These are phyloP conservation scores for Pseudogymnoascus sp. DNA, from an alignment of 2,329 filamentous ascomycete genomes.

Conservation along the genomic window DNA sequence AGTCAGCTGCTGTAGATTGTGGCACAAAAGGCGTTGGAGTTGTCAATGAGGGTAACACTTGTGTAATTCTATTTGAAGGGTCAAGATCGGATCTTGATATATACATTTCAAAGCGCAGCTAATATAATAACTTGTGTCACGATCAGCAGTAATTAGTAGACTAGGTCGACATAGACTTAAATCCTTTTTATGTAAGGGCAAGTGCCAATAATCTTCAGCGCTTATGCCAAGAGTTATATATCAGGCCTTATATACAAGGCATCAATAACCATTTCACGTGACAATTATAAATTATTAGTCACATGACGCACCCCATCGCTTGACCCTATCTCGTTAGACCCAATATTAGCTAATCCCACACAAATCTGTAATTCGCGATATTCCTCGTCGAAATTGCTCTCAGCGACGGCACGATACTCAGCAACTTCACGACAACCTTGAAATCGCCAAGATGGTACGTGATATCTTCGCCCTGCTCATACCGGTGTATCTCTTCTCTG, in stretches of 20 bases:
- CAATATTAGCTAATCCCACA: constrained; percentile 8
- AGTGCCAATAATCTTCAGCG: background rate
- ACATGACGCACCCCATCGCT: background rate
- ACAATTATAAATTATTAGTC: background rate
- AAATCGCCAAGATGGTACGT: constrained; percentile 22
- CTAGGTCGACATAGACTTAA: background rate
- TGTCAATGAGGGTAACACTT: background rate
- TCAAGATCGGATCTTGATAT: background rate
- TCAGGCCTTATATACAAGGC: background rate
- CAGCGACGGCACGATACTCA: constrained; percentile 8
- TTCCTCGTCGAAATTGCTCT: constrained; percentile 8
- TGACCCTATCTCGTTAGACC: constrained; percentile 2
- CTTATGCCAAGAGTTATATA: background rate
- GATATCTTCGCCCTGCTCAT: constrained; percentile 6
- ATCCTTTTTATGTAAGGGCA: background rate
- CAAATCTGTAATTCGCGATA: constrained; percentile 9
- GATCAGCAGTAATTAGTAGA: background rate
- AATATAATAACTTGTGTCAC: background rate
- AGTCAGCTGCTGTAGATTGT: constrained; percentile 1
- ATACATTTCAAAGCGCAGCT: background rate
- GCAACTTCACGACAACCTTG: constrained; percentile 13
- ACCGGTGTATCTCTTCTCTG: constrained; percentile 3
- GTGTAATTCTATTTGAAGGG: background rate
- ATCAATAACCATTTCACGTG: background rate
- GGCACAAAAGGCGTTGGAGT: background rate